Evolutionary conservation across 202 grass and related monocot species (phyloP), one percentile per base, ranked within the genome.

Genomic region (Elaeis oleifera): DNA sequence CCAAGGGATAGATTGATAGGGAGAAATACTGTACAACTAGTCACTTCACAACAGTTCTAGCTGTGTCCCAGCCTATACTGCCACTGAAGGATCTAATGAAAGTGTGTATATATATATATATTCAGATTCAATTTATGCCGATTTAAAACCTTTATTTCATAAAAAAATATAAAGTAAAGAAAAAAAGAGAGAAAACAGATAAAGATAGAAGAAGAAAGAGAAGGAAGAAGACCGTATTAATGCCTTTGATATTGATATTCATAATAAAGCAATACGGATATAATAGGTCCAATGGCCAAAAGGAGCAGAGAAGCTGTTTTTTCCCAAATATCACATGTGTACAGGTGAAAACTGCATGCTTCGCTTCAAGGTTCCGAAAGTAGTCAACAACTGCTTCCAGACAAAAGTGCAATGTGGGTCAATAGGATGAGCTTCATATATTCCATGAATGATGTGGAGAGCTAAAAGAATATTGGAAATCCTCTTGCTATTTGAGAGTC

Each of bases 331-430:
- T 22, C 13, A 59, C 16, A 18, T 16, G 76, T 6, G 59, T 54
- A 50, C 25, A 72, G 74, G 59, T 53, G 36, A 44, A 13, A 44
- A 56, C 76, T 63, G 21, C 61, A 51, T 51, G 61, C 48, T 24
- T 64, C 29, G 2, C 19, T 50, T 51, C 20, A 50, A 64, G 50
- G 20, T 68, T 79, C 79, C 39, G 49, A 50, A 69, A 67, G 68
- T 80, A 84, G 90, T 90, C 90, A 95, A 44, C 36, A 44, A 95
- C 79, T 81, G 77, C 90, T 90, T 72, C 64, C 74, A 82, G 90
- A 80, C 85, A 89, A 86, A 84, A 77, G 36, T 77, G 76, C 84
- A 83, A 77, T 82, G 85, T 84, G 85, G 90, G 90, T 95, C 80
- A 95, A 87, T 85, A 81, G 59, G 74, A 81, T 83, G 85, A 84